phyloP scores from a whole-genome alignment of 768 basidiomycete genomes.

The Podaxis pistillaris region DNA sequence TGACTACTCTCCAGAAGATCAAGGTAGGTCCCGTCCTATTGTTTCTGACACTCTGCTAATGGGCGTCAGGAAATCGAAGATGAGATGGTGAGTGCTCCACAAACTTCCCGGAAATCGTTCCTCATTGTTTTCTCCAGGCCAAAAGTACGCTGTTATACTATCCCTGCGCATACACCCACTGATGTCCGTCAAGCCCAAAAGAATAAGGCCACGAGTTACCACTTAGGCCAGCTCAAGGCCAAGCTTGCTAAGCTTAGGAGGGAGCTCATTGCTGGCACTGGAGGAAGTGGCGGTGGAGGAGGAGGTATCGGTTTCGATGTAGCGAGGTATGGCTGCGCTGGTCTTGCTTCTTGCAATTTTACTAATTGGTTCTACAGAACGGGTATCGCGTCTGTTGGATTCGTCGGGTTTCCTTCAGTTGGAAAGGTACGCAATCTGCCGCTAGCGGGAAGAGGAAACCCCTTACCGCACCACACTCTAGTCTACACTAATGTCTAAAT shows the following conservation, averaged over 20 bases:
- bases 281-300: constrained; percentile 82
- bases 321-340: constrained; percentile 45
- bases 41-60: constrained; percentile 21
- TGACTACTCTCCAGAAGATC: constrained; percentile 92
- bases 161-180: constrained; percentile 13
- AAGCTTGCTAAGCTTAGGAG: constrained; percentile 96
- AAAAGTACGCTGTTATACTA: constrained; percentile 58
- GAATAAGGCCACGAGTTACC: constrained; percentile 95
- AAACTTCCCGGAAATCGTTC: constrained; percentile 3
- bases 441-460: neutral
- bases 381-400: constrained; percentile 95
- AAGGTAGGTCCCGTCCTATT: constrained; percentile 47
- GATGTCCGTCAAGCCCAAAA: constrained; percentile 70
- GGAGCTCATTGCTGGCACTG: constrained; percentile 81
- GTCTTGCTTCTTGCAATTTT: constrained; percentile 3
- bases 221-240: constrained; percentile 95
- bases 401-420: constrained; percentile 90
- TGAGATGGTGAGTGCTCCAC: constrained; percentile 77
- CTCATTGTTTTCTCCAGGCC: constrained; percentile 43
- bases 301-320: constrained; percentile 96
- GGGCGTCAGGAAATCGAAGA: constrained; percentile 81
- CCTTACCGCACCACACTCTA: constrained; percentile 24
- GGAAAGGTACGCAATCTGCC: constrained; percentile 64
- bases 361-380: constrained; percentile 48
- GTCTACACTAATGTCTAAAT: constrained; percentile 93